phyloP scores from a whole-genome alignment of 2,329 filamentous ascomycete species.

The Diplodia intermedia region DNA sequence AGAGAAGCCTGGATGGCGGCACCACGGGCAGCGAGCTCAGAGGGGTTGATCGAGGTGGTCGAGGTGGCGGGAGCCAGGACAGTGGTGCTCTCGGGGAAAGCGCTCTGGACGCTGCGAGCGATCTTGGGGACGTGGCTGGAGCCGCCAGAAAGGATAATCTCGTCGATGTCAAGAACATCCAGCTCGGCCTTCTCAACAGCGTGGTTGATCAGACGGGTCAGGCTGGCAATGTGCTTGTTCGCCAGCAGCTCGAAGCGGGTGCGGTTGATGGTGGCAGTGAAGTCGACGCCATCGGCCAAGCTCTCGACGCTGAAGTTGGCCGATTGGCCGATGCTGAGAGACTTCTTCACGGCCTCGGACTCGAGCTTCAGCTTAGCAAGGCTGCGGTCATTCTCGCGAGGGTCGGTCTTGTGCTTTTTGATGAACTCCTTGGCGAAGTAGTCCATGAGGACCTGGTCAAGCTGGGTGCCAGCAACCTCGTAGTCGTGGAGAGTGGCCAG shows the following conservation, averaged over 20 bases:
- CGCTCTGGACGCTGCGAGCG: conserved; percentile 75
- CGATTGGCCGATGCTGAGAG: conserved; percentile 84
- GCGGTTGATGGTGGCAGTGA: conserved; percentile 89
- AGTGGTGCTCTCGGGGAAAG: conserved; percentile 81
- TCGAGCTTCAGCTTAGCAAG: conserved; percentile 93
- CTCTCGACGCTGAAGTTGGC: conserved; percentile 93
- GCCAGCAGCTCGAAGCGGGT: conserved; percentile 89
- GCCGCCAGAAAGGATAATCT: conserved; percentile 92
- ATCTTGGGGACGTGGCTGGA: conserved; percentile 94
- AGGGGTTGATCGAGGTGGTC: conserved; percentile 84
- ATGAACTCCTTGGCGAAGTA: conserved; percentile 99
- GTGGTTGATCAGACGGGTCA: conserved; percentile 83
- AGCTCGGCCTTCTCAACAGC: conserved; percentile 91
- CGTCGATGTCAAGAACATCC: conserved; percentile 90
- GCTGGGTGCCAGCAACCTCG: conserved; percentile 82
- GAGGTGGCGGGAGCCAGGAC: conserved; percentile 85
- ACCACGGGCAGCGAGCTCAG: conserved; percentile 85
- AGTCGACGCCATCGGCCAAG: conserved; percentile 87
- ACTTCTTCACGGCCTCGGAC: conserved; percentile 89
- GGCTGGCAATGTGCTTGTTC: conserved; percentile 84
- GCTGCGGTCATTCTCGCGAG: conserved; percentile 78
- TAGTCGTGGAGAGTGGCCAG: conserved; percentile 95
- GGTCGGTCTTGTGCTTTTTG: conserved; percentile 91
- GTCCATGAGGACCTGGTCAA: conserved; percentile 92
- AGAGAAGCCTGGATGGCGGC: conserved; percentile 94